Evolutionary conservation across 2,329 filamentous ascomycete genomes (phyloP).

Genomic region (Dactylellina sp.): DNA sequence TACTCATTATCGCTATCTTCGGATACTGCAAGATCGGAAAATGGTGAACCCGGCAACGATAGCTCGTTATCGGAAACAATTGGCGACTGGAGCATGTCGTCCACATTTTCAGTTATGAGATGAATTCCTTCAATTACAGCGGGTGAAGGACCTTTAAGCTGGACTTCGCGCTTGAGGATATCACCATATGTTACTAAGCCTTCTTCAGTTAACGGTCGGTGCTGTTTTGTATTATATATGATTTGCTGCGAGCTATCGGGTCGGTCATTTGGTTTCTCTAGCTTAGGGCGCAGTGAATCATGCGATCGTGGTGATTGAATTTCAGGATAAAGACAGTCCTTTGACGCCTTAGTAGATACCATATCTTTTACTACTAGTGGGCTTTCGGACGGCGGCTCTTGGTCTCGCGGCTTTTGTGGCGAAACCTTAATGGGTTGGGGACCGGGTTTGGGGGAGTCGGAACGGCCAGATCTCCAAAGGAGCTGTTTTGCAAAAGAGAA

Average conservation of each 20-base stretch:
- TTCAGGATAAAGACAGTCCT: conserved; percentile 16
- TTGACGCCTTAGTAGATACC: neutral
- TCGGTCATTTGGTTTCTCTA: neutral
- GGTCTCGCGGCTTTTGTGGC: conserved; percentile 1
- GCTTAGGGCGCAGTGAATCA: neutral
- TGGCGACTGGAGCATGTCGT: conserved; percentile 34
- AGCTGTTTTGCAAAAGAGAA: conserved; percentile 49
- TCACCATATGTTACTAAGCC: conserved; percentile 23
- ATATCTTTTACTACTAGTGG: neutral
- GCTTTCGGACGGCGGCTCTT: neutral
- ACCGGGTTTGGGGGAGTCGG: conserved; percentile 26
- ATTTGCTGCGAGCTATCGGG: neutral
- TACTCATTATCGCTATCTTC: conserved; percentile 11
- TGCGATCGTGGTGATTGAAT: conserved; percentile 1
- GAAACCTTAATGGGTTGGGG: neutral
- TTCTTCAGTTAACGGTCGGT: neutral
- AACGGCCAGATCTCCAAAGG: conserved; percentile 41
- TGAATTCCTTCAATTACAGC: conserved; percentile 41
- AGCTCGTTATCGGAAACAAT: conserved; percentile 34
- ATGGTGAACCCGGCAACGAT: conserved; percentile 41
- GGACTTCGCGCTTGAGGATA: conserved; percentile 27
- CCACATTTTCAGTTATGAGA: conserved; percentile 33
- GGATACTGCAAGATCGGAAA: conserved; percentile 21
- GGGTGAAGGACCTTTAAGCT: conserved; percentile 29
- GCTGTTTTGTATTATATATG: neutral